These are phyloP conservation scores for Harringtonia aguacate DNA, from an alignment of 2,329 filamentous ascomycete genomes.

Conservation along the genomic window DNA sequence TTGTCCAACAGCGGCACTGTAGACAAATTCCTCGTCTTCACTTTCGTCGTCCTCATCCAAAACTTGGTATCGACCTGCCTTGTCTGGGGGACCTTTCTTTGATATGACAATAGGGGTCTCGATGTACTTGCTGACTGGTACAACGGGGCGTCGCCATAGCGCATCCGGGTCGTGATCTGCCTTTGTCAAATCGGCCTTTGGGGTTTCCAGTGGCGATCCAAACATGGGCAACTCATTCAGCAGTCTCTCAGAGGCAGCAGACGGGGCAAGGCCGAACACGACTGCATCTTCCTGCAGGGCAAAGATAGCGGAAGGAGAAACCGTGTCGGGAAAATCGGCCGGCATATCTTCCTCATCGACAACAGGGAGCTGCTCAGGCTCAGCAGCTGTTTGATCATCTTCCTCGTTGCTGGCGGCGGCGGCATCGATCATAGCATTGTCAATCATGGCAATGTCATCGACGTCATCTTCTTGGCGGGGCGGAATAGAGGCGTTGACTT, in stretches of 20 bases:
- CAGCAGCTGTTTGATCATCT: slow-evolving; percentile 25
- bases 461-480: background rate
- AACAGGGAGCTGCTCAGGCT: slow-evolving; percentile 31
- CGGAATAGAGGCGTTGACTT: slow-evolving; percentile 46
- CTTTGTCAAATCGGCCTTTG: slow-evolving; percentile 43
- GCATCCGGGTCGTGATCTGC: slow-evolving; percentile 57
- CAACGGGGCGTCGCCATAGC: slow-evolving; percentile 62
- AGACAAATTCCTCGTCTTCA: slow-evolving; percentile 25
- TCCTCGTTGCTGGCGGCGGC: slow-evolving; percentile 5
- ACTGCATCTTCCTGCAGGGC: slow-evolving; percentile 73
- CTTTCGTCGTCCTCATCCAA: slow-evolving; percentile 48
- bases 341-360: slow-evolving; percentile 21
- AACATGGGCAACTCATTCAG: slow-evolving; percentile 76
- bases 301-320: slow-evolving; percentile 71
- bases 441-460: slow-evolving; percentile 10
- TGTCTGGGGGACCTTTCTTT: slow-evolving; percentile 54
- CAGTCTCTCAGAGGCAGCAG: slow-evolving; percentile 64
- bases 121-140: slow-evolving; percentile 80
- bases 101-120: slow-evolving; percentile 67
- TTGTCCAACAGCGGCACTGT: slow-evolving; percentile 13
- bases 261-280: slow-evolving; percentile 65
- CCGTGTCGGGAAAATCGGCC: slow-evolving; percentile 26
- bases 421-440: slow-evolving; percentile 12
- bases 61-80: slow-evolving; percentile 76
- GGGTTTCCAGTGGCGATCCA: slow-evolving; percentile 49